Evolutionary conservation across 169 alveolate species (phyloP).

Genomic region (Blepharisma undulans): DNA sequence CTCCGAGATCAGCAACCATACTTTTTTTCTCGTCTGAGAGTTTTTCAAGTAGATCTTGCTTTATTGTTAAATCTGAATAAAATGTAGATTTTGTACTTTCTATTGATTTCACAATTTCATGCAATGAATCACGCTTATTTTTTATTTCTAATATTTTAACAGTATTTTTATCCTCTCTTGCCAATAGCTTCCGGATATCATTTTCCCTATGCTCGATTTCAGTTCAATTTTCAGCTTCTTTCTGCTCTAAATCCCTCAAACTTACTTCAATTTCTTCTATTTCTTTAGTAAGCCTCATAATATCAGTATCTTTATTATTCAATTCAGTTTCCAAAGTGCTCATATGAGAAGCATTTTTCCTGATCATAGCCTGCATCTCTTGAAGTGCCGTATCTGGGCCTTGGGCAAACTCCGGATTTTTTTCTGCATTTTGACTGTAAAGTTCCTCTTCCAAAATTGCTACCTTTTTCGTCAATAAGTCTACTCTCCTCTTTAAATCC

Average conservation of each 20-base stretch:
- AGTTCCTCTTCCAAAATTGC: neutral
- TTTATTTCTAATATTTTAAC: slow-evolving; percentile 19
- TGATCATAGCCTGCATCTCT: slow-evolving; percentile 22
- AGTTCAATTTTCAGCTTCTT: slow-evolving; percentile 7
- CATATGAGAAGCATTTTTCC: neutral
- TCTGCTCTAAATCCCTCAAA: neutral
- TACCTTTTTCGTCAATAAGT: neutral
- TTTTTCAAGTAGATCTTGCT: neutral
- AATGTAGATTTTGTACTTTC: slow-evolving; percentile 1
- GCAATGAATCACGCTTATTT: neutral
- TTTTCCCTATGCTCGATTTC: slow-evolving; percentile 13
- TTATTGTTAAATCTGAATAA: neutral
- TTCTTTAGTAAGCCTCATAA: slow-evolving; percentile 6
- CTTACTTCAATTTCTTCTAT: neutral
- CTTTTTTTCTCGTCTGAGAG: neutral
- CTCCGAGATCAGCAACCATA: neutral
- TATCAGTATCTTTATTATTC: neutral
- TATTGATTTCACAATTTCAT: neutral
- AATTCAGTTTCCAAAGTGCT: neutral
- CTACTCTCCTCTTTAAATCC: neutral
- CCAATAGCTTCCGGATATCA: neutral
- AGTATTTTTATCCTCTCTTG: no score
- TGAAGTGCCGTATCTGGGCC: slow-evolving; percentile 27
- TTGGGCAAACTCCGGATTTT: neutral
- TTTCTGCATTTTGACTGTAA: neutral